Conservation (phyloP, 2,329 filamentous ascomycete genomes). For the Aspergillus sclerotialis region DNA sequence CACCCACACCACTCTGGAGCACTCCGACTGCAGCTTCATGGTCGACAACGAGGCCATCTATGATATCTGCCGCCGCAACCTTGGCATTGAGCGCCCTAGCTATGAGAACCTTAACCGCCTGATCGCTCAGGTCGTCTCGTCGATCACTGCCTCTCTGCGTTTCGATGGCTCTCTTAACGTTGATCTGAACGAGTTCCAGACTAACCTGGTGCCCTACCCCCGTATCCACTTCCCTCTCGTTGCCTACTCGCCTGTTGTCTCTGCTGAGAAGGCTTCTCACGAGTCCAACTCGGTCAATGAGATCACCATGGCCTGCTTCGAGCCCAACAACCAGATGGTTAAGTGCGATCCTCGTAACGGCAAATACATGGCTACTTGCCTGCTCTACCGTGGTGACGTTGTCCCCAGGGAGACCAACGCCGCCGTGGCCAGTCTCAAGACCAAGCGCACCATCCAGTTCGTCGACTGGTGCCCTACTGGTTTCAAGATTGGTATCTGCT, state of each 20-base stretch:
- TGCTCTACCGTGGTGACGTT: conserved; percentile 97
- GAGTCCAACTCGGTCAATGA: conserved; percentile 97
- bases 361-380: conserved; percentile 99
- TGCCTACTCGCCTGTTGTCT: conserved; percentile 90
- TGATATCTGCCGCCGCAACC: conserved; percentile 97
- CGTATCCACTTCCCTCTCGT: conserved; percentile 99
- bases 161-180: conserved; percentile 99
- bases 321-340: conserved; percentile 99
- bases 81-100: conserved; percentile 94
- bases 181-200: conserved; percentile 99
- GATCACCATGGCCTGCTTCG: conserved; percentile 98
- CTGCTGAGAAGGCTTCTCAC: conserved; percentile 89
- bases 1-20: conserved; percentile 97
- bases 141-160: conserved; percentile 95
- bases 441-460: conserved; percentile 98
- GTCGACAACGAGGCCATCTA: conserved; percentile 99
- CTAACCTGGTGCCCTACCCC: conserved; percentile 96
- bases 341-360: conserved; percentile 97
- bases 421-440: conserved; percentile 94
- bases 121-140: conserved; percentile 97
- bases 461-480: conserved; percentile 99
- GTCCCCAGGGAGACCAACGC: conserved; percentile 92
- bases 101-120: conserved; percentile 98
- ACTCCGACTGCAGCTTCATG: conserved; percentile 99
- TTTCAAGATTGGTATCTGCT: conserved; percentile 99